Evolutionary conservation across 1,284 basidiomycete genomes (phyloP).

Genomic region (Austropuccinia psidii): DNA sequence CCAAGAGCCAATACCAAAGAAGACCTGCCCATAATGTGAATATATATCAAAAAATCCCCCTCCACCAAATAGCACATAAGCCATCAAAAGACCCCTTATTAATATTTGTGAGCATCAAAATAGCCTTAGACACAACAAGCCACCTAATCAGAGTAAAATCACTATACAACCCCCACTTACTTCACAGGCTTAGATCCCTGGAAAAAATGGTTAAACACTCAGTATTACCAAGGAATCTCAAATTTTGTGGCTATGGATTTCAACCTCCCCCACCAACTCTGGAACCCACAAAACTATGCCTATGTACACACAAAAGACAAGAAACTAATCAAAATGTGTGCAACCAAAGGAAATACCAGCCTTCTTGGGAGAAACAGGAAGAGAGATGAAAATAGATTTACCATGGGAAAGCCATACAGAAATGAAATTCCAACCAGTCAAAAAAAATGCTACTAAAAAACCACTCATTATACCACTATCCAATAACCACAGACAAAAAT

Average conservation of each 20-base stretch:
- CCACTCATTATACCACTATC: not conserved
- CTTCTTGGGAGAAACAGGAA: not conserved
- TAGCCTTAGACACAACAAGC: not conserved
- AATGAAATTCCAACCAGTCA: too few species aligned
- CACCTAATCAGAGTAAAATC: too few species aligned
- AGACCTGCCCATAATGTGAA: not conserved
- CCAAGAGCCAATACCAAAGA: not conserved
- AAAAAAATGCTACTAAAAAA: not conserved
- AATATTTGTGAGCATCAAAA: not conserved
- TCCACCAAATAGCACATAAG: too few species aligned
- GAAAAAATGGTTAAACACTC: not conserved
- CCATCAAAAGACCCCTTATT: not conserved
- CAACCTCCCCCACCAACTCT: not conserved
- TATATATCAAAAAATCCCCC: constrained; percentile 3
- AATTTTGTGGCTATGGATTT: not conserved
- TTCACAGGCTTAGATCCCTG: not conserved
- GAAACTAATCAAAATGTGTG: not conserved
- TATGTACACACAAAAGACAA: not conserved
- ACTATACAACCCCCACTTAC: too few species aligned
- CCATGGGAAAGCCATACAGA: not conserved
- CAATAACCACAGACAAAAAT: too few species aligned
- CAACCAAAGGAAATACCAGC: constrained; percentile 3
- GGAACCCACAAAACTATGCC: constrained; percentile 1
- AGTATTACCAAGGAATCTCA: not conserved
- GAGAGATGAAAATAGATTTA: not conserved